These are phyloP conservation scores for Calophaca sinica DNA, from an alignment of 306 rosid species.

Conservation along the genomic window DNA sequence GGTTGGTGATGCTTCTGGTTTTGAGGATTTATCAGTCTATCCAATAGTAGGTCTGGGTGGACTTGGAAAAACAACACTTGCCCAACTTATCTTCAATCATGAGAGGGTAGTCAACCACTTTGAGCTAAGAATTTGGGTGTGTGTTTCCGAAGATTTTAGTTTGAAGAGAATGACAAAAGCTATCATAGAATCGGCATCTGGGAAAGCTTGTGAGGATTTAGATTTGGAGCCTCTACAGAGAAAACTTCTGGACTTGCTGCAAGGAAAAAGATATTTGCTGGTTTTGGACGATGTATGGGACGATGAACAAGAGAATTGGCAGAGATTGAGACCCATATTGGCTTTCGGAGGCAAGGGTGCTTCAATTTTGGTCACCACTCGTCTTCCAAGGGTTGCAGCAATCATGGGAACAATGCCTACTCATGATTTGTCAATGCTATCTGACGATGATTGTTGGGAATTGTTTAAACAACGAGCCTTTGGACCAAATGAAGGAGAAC, in stretches of 20 bases:
- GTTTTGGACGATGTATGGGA: constrained; percentile 43
- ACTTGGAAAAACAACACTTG: constrained; percentile 39
- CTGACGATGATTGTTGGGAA: neutral
- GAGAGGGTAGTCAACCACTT: constrained; percentile 13
- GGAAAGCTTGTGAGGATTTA: neutral
- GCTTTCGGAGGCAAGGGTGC: constrained; percentile 31
- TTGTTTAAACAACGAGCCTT: constrained; percentile 34
- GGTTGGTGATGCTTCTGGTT: neutral
- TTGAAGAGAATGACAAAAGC: constrained; percentile 14
- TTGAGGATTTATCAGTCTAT: neutral
- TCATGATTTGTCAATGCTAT: neutral
- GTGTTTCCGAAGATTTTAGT: constrained; percentile 32
- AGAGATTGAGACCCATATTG: neutral
- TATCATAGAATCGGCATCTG: constrained; percentile 19
- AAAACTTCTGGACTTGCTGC: neutral
- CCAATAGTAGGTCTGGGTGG: constrained; percentile 35
- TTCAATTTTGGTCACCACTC: constrained; percentile 35
- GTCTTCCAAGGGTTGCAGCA: neutral
- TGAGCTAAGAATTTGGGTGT: constrained; percentile 38
- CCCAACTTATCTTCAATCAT: constrained; percentile 27
- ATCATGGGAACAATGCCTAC: constrained; percentile 8
- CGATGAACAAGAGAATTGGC: constrained; percentile 14
- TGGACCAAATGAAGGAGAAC: neutral
- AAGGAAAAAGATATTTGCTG: constrained; percentile 18
- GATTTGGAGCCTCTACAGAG: constrained; percentile 26